These are phyloP conservation scores for Euphorbia celastroides DNA, from an alignment of 441 rosid species.

Conservation along the genomic window DNA sequence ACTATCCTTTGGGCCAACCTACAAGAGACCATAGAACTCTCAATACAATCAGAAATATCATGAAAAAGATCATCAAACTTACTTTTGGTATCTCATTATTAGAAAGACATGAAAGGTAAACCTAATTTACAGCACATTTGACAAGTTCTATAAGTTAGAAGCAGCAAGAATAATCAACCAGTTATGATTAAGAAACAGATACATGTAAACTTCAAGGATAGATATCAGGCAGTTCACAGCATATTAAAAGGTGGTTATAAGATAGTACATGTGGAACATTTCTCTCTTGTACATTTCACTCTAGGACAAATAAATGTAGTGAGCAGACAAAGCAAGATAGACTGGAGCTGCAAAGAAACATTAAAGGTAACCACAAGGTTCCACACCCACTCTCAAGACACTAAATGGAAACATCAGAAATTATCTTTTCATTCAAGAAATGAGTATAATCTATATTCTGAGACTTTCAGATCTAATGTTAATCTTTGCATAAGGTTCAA, in stretches of 20 bases:
- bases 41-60: background rate
- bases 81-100: background rate
- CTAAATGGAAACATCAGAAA: background rate
- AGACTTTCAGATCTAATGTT: background rate
- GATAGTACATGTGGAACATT: background rate
- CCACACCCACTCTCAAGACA: background rate
- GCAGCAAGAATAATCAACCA: background rate
- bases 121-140: background rate
- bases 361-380: background rate
- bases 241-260: background rate
- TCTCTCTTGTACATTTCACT: background rate
- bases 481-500: background rate
- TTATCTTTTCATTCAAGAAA: background rate
- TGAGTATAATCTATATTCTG: background rate
- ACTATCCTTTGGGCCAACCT: constrained; percentile 72
- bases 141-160: background rate
- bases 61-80: background rate
- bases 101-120: background rate
- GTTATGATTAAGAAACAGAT: background rate
- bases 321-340: background rate
- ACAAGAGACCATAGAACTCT: constrained; percentile 17
- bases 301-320: background rate
- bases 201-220: background rate
- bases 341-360: background rate
- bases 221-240: background rate